A percentile compares a stretch with the other conserved stretches of the same genome.
phyloP scores from a whole-genome alignment of 176 grass and related monocot species.

The Miscanthus lutarioriparius region DNA sequence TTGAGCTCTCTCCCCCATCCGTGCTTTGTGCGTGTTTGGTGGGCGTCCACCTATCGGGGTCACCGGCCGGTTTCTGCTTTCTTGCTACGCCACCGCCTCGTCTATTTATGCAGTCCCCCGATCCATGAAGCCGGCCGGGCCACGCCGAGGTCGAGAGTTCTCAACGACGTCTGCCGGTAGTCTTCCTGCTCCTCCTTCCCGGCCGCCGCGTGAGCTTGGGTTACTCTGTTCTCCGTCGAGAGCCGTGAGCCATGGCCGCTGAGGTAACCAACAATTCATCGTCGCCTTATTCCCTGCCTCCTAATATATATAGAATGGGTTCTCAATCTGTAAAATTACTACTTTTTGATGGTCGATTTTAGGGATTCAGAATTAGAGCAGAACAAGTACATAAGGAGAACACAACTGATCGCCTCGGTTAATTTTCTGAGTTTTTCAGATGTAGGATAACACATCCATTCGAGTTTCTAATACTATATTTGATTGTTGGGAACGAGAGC shows the following conservation, averaged over 20 bases:
- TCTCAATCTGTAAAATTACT: background rate
- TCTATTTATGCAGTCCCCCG: slow-evolving; percentile 40
- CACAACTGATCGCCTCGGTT: background rate
- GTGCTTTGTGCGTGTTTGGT: slow-evolving; percentile 40
- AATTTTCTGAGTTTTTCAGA: background rate
- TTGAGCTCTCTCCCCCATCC: background rate
- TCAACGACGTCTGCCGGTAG: background rate
- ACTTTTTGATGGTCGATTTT: background rate
- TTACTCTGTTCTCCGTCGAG: background rate
- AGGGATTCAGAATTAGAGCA: background rate
- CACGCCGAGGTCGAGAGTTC: background rate
- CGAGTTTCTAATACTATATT: background rate
- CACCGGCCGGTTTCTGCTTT: slow-evolving; percentile 26
- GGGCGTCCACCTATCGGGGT: slow-evolving; percentile 35
- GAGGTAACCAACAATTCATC: slow-evolving; percentile 33
- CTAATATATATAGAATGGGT: background rate
- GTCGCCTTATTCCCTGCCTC: background rate
- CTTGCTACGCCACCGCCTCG: slow-evolving; percentile 28
- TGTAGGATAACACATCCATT: background rate
- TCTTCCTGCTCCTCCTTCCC: background rate
- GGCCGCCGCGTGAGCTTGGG: background rate
- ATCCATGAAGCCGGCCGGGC: slow-evolving; percentile 26
- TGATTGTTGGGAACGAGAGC: background rate
- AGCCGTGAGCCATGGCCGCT: slow-evolving; percentile 36
- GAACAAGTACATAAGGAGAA: background rate